Conservation (phyloP, 2,329 filamentous ascomycete genomes). For the Eurotiales sp. region DNA sequence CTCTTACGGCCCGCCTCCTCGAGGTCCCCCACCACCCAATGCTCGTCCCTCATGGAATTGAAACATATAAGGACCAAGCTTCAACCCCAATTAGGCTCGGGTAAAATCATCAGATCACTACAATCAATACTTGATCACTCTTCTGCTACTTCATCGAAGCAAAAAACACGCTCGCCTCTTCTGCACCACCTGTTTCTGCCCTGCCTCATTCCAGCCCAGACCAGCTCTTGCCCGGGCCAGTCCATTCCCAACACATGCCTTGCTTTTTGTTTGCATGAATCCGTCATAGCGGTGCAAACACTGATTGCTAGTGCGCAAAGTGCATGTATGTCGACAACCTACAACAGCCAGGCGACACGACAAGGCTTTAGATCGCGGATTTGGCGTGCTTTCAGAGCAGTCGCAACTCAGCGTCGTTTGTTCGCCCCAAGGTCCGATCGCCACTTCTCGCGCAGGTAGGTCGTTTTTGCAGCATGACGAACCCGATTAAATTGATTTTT, state of each 20-base stretch:
- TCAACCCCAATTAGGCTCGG: not conserved
- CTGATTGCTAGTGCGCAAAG: slow-evolving; percentile 5
- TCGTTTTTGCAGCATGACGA: not conserved
- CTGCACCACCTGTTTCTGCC: not conserved
- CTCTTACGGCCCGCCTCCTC: not conserved
- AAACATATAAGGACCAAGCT: slow-evolving; percentile 13
- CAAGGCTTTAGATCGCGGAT: slow-evolving; percentile 13
- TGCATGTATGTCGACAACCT: slow-evolving; percentile 16
- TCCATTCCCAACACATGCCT: no score
- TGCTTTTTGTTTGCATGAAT: not conserved
- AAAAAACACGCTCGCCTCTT: no score
- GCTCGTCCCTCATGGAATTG: not conserved
- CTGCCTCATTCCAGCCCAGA: not conserved
- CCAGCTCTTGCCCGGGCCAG: no score
- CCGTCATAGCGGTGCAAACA: not conserved
- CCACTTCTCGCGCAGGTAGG: slow-evolving; percentile 9
- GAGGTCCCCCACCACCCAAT: not conserved
- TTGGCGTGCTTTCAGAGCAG: slow-evolving; percentile 7
- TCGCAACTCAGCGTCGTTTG: slow-evolving; percentile 2
- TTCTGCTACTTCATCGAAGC: not conserved
- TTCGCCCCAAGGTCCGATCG: slow-evolving; percentile 4
- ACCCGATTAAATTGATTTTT: not conserved
- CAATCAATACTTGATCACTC: not conserved
- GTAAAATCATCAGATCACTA: not conserved
- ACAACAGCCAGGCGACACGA: slow-evolving; percentile 4